Conservation (phyloP, 768 basidiomycete genomes). For the Mycena indigotica region DNA sequence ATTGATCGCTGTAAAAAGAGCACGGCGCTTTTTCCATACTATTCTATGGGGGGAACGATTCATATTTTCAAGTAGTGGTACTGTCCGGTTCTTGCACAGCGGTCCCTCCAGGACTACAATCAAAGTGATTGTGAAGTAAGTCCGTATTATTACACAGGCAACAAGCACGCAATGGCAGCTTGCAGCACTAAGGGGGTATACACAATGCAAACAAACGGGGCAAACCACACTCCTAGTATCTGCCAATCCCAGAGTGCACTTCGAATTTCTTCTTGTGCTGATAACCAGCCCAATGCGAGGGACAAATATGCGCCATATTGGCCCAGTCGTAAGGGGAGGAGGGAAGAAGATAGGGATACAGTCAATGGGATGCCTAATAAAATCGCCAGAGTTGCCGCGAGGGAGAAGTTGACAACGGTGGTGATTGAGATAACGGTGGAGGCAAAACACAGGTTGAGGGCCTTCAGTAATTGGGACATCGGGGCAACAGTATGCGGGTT, state of each 20-base stretch:
- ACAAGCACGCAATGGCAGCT: slow-evolving; percentile 58
- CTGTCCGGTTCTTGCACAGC: too few relatives aligned
- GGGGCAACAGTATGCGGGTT: slow-evolving; percentile 36
- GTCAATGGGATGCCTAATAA: slow-evolving; percentile 69
- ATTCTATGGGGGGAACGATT: too few relatives aligned
- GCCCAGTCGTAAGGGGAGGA: slow-evolving; percentile 24
- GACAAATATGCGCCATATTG: slow-evolving; percentile 42
- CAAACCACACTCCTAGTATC: slow-evolving; percentile 78
- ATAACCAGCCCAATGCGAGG: slow-evolving; percentile 60
- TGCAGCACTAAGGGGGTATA: slow-evolving; percentile 77
- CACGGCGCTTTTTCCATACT: too few relatives aligned
- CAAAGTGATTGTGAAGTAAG: background rate
- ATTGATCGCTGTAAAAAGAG: too few relatives aligned
- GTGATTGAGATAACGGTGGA: slow-evolving; percentile 85
- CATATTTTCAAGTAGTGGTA: too few relatives aligned
- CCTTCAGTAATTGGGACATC: slow-evolving; percentile 57
- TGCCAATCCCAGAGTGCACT: slow-evolving; percentile 77
- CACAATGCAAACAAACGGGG: slow-evolving; percentile 79
- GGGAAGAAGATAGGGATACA: slow-evolving; percentile 37
- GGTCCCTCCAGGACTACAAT: slow-evolving; percentile 27
- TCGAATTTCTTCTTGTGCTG: slow-evolving; percentile 45
- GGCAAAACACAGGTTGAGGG: slow-evolving; percentile 78
- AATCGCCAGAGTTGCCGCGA: slow-evolving; percentile 72
- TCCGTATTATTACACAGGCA: slow-evolving; percentile 30
- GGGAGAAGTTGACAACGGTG: slow-evolving; percentile 90